These are phyloP conservation scores for Colletotrichum sp. DNA, from an alignment of 2,329 filamentous ascomycete genomes.

Conservation along the genomic window DNA sequence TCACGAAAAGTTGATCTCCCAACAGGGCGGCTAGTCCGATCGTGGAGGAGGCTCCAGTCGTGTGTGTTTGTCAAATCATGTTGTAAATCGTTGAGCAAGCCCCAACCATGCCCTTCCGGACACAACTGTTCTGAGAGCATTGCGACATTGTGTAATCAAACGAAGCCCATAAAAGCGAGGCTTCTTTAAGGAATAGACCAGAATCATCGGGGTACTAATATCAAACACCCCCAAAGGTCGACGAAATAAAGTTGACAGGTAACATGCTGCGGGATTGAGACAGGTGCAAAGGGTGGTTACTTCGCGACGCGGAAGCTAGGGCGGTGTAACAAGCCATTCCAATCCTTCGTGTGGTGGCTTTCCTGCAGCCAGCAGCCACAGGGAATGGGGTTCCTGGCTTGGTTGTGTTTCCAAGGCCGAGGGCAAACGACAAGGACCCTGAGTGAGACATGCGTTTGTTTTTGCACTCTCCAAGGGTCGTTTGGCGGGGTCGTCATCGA, in stretches of 20 bases:
- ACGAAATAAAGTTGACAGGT: constrained; percentile 13
- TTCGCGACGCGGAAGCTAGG: constrained; percentile 11
- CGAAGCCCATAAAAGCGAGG: neutral
- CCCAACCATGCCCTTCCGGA: neutral
- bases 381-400: neutral
- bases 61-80: neutral
- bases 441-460: constrained; percentile 10
- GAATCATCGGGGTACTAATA: neutral
- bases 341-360: neutral
- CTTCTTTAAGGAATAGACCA: neutral
- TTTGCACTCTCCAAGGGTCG: neutral
- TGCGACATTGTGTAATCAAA: neutral
- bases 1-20: neutral
- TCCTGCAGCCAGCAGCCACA: neutral
- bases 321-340: constrained; percentile 6
- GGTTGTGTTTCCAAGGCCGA: neutral
- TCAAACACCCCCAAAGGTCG: neutral
- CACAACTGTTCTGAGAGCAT: neutral
- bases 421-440: neutral
- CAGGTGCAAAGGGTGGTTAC: neutral
- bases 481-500: constrained; percentile 6
- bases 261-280: constrained; percentile 4
- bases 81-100: neutral
- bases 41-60: neutral
- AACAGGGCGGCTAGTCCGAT: neutral